Evolutionary conservation across 192 early-diverging fungal genomes (phyloP), one percentile per base, ranked within the genome.

Genomic region (Entomortierella lignicola): DNA sequence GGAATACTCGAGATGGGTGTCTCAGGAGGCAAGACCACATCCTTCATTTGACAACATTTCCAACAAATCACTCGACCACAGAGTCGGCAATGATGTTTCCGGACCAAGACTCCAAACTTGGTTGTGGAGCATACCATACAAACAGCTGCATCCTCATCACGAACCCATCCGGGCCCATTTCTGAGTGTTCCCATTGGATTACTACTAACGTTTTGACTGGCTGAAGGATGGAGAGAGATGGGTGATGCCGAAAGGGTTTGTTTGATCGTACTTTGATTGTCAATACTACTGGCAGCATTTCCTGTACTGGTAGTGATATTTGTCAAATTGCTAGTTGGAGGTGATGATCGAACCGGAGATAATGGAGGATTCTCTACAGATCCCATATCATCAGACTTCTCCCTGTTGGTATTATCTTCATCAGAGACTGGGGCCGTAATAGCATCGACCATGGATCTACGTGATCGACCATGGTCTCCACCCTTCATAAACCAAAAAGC

Each of bases 11-110:
- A 29, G 15, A 7, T 4, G 10, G 2, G 11, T 12, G 7, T 50
- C 21, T 34, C 42, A 1, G 23, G 18, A 18, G 56, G 25, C 41
- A 72, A 11, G 3, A 47, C 66, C 5, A 67, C 74, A 25, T 69
- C 74, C 39, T 77, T 77, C 74, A 77, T 77, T 37, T 77, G 74
- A 59, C 74, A 91, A 58, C 91, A 92, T 47, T 84, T 84, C 59
- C 81, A 85, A 63, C 91, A 92, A 11, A 91, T 81, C 0, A 92
- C 84, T 4, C 88, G 84, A 10, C 92, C 92, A 55, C 92, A 93
- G 1, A 93, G 63, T 29, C 92, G 87, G 70, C 92, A 93, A 65
- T 93, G 92, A 63, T 93, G 92, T 15, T 89, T 72, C 13, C 69
- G 60, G 21, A 81, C 71, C 3, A 81, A 23, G 41, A 81, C 69